phyloP scores from a whole-genome alignment of 306 rosid species.

The Leucaena leucocephala region DNA sequence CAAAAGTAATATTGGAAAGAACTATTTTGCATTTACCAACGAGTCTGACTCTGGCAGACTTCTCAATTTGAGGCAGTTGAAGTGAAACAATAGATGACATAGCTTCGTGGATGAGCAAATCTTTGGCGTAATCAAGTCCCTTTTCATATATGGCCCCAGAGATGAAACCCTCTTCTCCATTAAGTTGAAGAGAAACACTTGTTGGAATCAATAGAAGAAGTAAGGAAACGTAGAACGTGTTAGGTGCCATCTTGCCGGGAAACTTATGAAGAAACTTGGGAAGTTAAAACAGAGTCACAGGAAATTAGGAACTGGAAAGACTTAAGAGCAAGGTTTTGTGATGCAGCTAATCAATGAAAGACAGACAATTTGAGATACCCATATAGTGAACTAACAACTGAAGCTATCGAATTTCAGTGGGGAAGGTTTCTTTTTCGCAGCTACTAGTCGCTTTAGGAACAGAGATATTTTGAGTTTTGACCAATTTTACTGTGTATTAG shows the following conservation, averaged over 20 bases:
- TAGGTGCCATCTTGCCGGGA: slow-evolving; percentile 36
- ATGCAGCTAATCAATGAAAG: slow-evolving; percentile 18
- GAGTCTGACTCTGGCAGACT: slow-evolving; percentile 51
- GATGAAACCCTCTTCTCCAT: slow-evolving; percentile 59
- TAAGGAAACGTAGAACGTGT: slow-evolving; percentile 28
- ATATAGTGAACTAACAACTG: slow-evolving; percentile 3
- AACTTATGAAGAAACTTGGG: slow-evolving; percentile 39
- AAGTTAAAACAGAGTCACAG: slow-evolving; percentile 6
- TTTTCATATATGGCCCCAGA: slow-evolving; percentile 60
- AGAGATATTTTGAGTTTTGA: slow-evolving; percentile 17
- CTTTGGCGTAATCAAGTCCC: slow-evolving; percentile 80
- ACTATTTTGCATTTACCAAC: slow-evolving; percentile 62
- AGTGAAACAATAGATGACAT: slow-evolving; percentile 62
- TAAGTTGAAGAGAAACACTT: slow-evolving; percentile 39
- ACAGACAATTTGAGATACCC: slow-evolving; percentile 27
- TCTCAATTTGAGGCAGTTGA: slow-evolving; percentile 65
- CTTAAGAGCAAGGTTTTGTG: slow-evolving; percentile 8
- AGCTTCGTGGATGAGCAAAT: slow-evolving; percentile 60
- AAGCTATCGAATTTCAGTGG: background rate
- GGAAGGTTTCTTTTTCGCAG: background rate
- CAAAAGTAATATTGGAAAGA: slow-evolving; percentile 66
- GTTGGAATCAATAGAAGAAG: slow-evolving; percentile 43
- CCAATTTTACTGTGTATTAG: background rate
- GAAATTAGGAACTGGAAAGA: background rate
- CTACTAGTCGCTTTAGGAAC: background rate